Conservation (phyloP, 1,139 yeast genomes). For the Suhomyces choctaworum region DNA sequence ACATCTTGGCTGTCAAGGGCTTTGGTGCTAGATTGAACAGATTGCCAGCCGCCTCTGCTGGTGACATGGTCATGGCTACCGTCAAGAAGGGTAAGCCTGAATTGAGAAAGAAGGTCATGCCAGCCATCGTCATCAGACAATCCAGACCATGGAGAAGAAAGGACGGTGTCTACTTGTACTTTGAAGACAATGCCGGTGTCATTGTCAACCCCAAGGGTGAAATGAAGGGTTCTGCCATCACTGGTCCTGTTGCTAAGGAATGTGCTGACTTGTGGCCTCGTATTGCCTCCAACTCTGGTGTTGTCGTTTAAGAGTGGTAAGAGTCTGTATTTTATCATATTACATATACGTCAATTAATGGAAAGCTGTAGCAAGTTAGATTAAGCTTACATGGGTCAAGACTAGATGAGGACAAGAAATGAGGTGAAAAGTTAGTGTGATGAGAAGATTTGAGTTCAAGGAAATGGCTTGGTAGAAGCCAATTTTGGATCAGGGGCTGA, state of each 20-base stretch:
- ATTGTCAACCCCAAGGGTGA: conserved; percentile 99
- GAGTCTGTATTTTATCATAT: conserved; percentile 8
- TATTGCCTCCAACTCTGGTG: conserved; percentile 99
- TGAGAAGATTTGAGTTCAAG: too few species aligned
- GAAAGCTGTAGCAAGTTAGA: too few species aligned
- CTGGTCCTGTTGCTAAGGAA: conserved; percentile 99
- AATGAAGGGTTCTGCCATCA: conserved; percentile 99
- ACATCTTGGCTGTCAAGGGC: conserved; percentile 99
- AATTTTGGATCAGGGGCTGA: too few species aligned
- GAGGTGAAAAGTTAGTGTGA: too few species aligned
- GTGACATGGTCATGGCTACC: conserved; percentile 99
- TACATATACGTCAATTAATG: conserved; percentile 10
- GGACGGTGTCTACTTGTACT: conserved; percentile 99
- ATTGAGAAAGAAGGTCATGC: conserved; percentile 99
- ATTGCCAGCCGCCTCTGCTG: conserved; percentile 99
- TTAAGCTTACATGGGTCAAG: not conserved
- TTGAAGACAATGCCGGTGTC: conserved; percentile 99
- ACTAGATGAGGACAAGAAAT: not conserved
- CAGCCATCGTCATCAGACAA: conserved; percentile 99
- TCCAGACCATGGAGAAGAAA: conserved; percentile 99
- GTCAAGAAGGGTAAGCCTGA: conserved; percentile 99
- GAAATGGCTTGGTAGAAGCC: too few species aligned
- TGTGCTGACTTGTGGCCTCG: conserved; percentile 99
- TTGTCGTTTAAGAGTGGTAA: conserved; percentile 77
- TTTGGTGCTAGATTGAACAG: conserved; percentile 99